Base-by-base conservation (phyloP, 805 yeast species). In the Starmerella kuoi region DNA sequence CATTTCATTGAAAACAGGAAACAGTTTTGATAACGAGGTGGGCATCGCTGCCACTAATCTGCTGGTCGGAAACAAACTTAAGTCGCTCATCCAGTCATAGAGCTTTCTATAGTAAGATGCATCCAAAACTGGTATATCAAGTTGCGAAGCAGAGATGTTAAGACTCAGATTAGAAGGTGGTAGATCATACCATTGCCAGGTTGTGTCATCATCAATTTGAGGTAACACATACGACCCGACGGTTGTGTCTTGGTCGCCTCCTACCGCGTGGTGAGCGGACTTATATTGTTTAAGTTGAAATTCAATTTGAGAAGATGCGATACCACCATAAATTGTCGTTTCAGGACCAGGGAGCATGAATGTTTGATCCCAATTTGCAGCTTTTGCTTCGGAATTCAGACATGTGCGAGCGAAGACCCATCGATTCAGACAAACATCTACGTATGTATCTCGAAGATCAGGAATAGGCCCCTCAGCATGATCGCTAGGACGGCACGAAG, bases 311-410 rank as follows among this genome's bases (percentile, higher is more conserved):
- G n/a, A 44, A 19, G 27, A 46, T 15, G 15, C 37, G 5, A 39
- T 49, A 50, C 14, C 41, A 18, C 44, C 55, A 59, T 35, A 54
- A 55, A 52, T 37, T 65, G 60, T 14, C 74, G 67, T 49, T 65
- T 73, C 49, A 75, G 65, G 56, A 65, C 67, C 53, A 68, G 73
- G 2, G 76, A 74, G 62, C 2, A 69, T 62, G 55, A 82, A 80
- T 35, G 68, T 73, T 54, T 87, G 95, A 55, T 86, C 74, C 91
- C 95, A 87, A 56, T 83, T 83, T 1, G 94, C 87, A 41, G 69
- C 68, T 0, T 58, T 50, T 35, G 70, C 63, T 28, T 66, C 62
- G 0, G 78, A 78, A 22, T 46, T 44, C 5, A 73, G 65, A 2
- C 86, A 77, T 0, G 95, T 83, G 50, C 85, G 66, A 30, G 81